Base-by-base conservation (phyloP, 306 rosid genomes). In the Nissolia schottii region DNA sequence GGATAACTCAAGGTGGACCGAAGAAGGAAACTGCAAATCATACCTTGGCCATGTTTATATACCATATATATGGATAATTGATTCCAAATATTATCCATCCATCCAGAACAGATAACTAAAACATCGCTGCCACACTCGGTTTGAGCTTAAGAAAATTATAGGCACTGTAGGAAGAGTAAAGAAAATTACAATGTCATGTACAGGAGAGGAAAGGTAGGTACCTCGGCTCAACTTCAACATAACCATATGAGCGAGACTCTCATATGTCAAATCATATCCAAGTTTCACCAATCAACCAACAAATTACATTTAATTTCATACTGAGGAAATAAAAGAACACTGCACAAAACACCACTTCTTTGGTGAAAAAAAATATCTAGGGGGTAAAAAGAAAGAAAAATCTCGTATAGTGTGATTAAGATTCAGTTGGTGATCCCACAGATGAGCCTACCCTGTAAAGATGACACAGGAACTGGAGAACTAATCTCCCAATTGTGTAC, bases 401-500 rank as follows among this genome's bases (percentile, higher is more conserved):
- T 64, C 69, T 75, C 7, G 61, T 49, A 57, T 37, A 58, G 66
- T 46, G 70, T 64, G 73, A 79, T 73, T n/a, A 49, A 66, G 59
- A 69, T 64, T 75, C 84, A 56, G 32, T 57, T 35, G 60, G 70
- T 51, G 71, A 75, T 59, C 81, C 65, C 76, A 75, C 48, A 54
- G 46, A 71, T 27, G 70, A 69, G 80, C 73, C 13, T 61, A 54
- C 50, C 78, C 71, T 46, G 56, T 55, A 63, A n/a, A 67, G 34
- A 28, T 20, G 66, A 68, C 56, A 77, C 67, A 55, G 66, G 66
- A 70, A 66, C 70, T 55, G 53, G 80, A 63, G 46, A 65, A 48
- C 73, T 63, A 61, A 37, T 67, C 78, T 78, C 69, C 82, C 64
- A 91, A 13, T 81, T 94, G 93, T 14, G 92, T 72, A 25, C 81